phyloP scores from a whole-genome alignment of 257 asterid species.

The Phtheirospermum japonicum region DNA sequence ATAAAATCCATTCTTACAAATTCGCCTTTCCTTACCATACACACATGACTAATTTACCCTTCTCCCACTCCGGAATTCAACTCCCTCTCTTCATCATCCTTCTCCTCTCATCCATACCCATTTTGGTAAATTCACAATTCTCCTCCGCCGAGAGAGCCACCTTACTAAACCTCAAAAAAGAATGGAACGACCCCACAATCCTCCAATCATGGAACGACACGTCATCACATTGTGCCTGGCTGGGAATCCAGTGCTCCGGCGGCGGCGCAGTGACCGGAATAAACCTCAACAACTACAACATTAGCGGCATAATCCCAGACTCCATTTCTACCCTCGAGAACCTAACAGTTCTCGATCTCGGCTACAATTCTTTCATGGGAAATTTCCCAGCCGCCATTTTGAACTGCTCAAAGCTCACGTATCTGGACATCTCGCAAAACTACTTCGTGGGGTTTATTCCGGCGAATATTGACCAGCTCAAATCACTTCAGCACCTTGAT shows the following conservation, averaged over 20 bases:
- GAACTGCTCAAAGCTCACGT: conserved; percentile 52
- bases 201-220: conserved; percentile 43
- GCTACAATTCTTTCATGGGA: conserved; percentile 42
- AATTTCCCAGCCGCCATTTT: conserved; percentile 49
- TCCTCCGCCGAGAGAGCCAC: conserved; percentile 42
- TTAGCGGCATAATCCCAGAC: conserved; percentile 44
- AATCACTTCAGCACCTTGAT: conserved; percentile 46
- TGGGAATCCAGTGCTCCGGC: conserved; percentile 40
- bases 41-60: no score
- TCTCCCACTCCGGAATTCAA: no score
- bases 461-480: conserved; percentile 43
- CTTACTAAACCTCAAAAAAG: conserved; percentile 40
- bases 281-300: conserved; percentile 22
- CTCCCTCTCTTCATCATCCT: background rate
- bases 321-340: conserved; percentile 47
- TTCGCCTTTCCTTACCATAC: no score
- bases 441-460: conserved; percentile 56
- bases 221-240: conserved; percentile 46
- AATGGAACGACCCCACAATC: conserved; percentile 34
- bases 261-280: conserved; percentile 48
- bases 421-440: conserved; percentile 66
- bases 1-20: no score
- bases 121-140: conserved; percentile 48
- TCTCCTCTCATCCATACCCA: conserved; percentile 33
- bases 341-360: conserved; percentile 45